Percentiles rank a stretch among this genome's conserved stretches.
Evolutionary conservation across 1,139 yeast genomes (phyloP).

Genomic region (Eremothecium coryli): DNA sequence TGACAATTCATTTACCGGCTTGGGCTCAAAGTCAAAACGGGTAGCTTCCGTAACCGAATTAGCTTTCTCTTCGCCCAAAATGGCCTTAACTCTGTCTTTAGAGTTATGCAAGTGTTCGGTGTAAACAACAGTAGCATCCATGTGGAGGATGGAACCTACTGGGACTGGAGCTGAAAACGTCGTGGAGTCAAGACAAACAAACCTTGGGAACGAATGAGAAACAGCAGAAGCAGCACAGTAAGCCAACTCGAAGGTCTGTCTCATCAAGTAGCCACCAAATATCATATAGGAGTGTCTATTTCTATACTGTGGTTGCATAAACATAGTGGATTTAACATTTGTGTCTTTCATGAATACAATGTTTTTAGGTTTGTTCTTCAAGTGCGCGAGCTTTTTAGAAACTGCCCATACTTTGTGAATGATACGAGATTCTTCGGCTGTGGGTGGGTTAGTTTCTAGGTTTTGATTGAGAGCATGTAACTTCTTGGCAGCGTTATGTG

Average conservation of each 20-base stretch:
- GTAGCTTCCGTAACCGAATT: constrained; percentile 10
- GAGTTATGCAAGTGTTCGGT: constrained; percentile 73
- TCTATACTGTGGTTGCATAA: constrained; percentile 95
- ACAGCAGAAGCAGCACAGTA: constrained; percentile 88
- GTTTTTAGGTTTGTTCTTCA: constrained; percentile 36
- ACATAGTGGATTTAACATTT: constrained; percentile 57
- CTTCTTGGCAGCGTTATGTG: constrained; percentile 78
- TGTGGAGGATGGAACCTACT: constrained; percentile 77
- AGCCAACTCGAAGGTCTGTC: constrained; percentile 88
- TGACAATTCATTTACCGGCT: constrained; percentile 49
- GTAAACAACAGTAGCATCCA: constrained; percentile 75
- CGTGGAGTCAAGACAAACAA: constrained; percentile 81
- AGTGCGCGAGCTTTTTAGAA: constrained; percentile 37
- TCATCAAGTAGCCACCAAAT: constrained; percentile 83
- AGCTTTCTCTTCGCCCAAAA: constrained; percentile 14
- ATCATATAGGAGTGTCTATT: constrained; percentile 91
- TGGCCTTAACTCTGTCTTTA: constrained; percentile 31
- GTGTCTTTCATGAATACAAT: constrained; percentile 65
- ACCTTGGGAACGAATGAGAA: constrained; percentile 73
- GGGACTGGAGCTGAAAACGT: constrained; percentile 92
- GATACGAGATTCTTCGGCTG: constrained; percentile 58
- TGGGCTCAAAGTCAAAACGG: constrained; percentile 34
- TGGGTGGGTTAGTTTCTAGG: constrained; percentile 56
- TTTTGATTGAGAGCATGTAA: constrained; percentile 58
- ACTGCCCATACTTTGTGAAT: constrained; percentile 73